phyloP scores from a whole-genome alignment of 78 protist species.

The Protostelium mycophagum region DNA sequence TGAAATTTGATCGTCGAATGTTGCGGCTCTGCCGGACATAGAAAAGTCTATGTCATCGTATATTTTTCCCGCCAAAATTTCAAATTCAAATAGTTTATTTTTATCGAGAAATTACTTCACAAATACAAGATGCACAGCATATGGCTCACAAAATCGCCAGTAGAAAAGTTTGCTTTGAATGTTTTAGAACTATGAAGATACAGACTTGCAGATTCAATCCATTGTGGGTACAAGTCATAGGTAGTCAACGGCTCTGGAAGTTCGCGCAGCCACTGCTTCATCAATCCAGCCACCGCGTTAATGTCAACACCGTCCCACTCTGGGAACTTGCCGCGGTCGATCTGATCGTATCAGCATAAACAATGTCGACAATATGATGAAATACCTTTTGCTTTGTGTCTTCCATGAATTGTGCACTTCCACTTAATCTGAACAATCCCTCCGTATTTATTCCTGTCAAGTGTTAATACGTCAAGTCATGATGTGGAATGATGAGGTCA shows the following conservation, averaged over 20 bases:
- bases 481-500: background rate
- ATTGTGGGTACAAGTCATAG: constrained; percentile 35
- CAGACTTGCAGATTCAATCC: constrained; percentile 22
- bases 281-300: constrained; percentile 52
- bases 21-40: too few relatives aligned
- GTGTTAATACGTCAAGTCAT: background rate
- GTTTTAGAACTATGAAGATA: too few relatives aligned
- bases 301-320: constrained; percentile 18
- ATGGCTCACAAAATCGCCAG: too few relatives aligned
- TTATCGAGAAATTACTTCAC: too few relatives aligned
- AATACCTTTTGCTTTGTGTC: background rate
- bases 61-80: too few relatives aligned
- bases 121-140: too few relatives aligned
- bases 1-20: too few relatives aligned
- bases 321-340: background rate
- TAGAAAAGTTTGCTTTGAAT: too few relatives aligned
- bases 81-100: too few relatives aligned
- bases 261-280: constrained; percentile 67
- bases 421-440: background rate
- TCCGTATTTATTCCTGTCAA: background rate
- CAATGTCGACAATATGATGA: background rate
- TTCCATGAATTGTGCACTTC: background rate
- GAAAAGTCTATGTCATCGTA: too few relatives aligned
- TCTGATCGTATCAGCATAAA: background rate
- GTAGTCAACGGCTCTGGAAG: constrained; percentile 66